Evolutionary conservation across 495 filamentous ascomycete species (phyloP).

Genomic region (Hypomontagnella monticulosa): DNA sequence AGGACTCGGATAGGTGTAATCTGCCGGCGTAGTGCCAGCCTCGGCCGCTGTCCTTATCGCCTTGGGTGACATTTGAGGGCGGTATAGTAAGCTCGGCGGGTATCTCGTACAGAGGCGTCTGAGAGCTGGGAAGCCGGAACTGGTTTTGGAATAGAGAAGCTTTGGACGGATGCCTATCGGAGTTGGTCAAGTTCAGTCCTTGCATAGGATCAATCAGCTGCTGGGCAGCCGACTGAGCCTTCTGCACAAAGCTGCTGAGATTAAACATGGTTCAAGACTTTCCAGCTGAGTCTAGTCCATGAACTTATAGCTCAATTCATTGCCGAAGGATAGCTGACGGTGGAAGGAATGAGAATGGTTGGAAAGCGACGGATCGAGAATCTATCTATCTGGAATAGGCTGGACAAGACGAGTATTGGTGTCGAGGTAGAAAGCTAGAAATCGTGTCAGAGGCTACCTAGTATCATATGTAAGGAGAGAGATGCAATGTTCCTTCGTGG

Average conservation of each 20-base stretch:
- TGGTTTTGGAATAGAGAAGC: conserved; percentile 92
- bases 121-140: conserved; percentile 91
- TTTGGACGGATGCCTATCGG: conserved; percentile 86
- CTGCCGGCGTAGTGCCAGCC: conserved; percentile 93
- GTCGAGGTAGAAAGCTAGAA: conserved; percentile 1
- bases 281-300: conserved; percentile 42
- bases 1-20: conserved; percentile 92
- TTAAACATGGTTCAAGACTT: conserved; percentile 67
- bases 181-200: conserved; percentile 70
- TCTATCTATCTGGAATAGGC: not conserved
- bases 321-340: conserved; percentile 16
- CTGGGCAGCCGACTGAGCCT: conserved; percentile 72
- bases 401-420: not conserved
- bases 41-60: conserved; percentile 68
- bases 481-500: conserved; percentile 18
- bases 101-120: conserved; percentile 93
- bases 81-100: conserved; percentile 92
- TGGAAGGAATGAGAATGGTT: conserved; percentile 8
- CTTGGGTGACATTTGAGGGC: conserved; percentile 65
- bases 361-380: not conserved
- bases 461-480: conserved; percentile 13
- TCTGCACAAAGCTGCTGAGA: conserved; percentile 89
- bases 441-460: conserved; percentile 18
- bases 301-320: conserved; percentile 45
- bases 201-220: conserved; percentile 89